Percentiles rank a stretch among this genome's conserved stretches.
phyloP scores from a whole-genome alignment of 805 yeast species.

The Kregervanrija pseudodelftensis region DNA sequence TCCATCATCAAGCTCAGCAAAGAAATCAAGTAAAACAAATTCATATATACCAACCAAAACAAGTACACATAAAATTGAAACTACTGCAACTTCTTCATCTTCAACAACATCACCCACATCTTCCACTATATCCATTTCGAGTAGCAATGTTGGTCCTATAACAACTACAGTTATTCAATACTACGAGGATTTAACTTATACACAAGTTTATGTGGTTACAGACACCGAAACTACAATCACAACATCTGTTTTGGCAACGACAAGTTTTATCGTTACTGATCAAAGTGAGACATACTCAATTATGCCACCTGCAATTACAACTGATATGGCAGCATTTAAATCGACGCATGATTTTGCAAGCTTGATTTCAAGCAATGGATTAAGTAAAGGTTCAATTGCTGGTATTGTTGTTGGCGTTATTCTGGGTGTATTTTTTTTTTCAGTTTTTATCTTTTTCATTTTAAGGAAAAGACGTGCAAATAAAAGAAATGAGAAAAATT shows the following conservation, averaged over 20 bases:
- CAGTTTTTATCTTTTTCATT: slow-evolving; percentile 10
- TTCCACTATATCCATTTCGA: not conserved
- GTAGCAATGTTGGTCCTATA: not conserved
- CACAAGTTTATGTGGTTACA: slow-evolving; percentile 25
- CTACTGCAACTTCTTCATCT: not conserved
- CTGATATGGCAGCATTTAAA: slow-evolving; percentile 19
- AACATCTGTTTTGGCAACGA: slow-evolving; percentile 17
- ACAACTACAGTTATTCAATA: slow-evolving; percentile 14
- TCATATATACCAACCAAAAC: no score
- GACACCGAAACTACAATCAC: slow-evolving; percentile 21
- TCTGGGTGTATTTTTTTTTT: slow-evolving; percentile 13
- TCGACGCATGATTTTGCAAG: slow-evolving; percentile 5
- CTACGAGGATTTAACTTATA: slow-evolving; percentile 15
- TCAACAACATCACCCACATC: not conserved
- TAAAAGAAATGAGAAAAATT: slow-evolving; percentile 3
- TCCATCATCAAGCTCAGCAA: no score
- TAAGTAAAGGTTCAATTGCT: slow-evolving; percentile 21
- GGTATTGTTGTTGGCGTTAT: slow-evolving; percentile 25
- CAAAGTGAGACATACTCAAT: slow-evolving; percentile 10
- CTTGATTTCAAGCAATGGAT: not conserved
- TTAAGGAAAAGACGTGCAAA: slow-evolving; percentile 2
- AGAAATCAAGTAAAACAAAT: no score
- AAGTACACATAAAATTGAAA: slow-evolving; percentile 1
- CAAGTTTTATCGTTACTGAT: slow-evolving; percentile 11
- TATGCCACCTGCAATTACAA: slow-evolving; percentile 21